Evolutionary conservation across 352 stramenopile genomes (phyloP).

Genomic region (Globisporangium irregulare): DNA sequence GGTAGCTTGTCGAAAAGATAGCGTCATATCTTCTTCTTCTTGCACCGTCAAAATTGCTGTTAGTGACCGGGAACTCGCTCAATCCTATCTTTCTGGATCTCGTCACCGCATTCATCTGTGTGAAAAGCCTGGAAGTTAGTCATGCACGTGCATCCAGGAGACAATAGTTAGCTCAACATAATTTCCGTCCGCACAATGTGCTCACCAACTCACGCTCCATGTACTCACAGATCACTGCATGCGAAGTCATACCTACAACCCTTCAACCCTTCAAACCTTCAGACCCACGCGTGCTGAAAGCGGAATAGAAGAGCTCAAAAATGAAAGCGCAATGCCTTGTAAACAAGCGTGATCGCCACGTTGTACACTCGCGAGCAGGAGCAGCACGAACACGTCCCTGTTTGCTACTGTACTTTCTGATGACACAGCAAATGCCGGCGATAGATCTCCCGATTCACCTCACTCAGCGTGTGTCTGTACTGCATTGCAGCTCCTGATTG

Average conservation of each 20-base stretch:
- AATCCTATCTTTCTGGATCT: background rate
- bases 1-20: background rate
- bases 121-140: background rate
- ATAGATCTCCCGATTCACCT: too few relatives aligned
- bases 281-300: background rate
- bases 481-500: too few relatives aligned
- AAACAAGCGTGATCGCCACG: too few relatives aligned
- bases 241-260: background rate
- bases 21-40: background rate
- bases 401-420: too few relatives aligned
- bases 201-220: background rate
- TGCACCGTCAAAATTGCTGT: background rate
- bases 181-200: background rate
- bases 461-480: too few relatives aligned
- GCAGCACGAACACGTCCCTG: too few relatives aligned
- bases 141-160: background rate
- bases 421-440: too few relatives aligned
- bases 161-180: background rate
- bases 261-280: background rate
- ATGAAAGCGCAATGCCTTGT: too few relatives aligned
- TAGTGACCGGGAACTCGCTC: background rate
- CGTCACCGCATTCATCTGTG: background rate
- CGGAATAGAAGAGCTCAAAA: too few relatives aligned
- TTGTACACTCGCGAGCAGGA: too few relatives aligned
- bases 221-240: background rate